Evolutionary conservation across 495 filamentous ascomycete genomes (phyloP).

Genomic region (Neurospora sp.): DNA sequence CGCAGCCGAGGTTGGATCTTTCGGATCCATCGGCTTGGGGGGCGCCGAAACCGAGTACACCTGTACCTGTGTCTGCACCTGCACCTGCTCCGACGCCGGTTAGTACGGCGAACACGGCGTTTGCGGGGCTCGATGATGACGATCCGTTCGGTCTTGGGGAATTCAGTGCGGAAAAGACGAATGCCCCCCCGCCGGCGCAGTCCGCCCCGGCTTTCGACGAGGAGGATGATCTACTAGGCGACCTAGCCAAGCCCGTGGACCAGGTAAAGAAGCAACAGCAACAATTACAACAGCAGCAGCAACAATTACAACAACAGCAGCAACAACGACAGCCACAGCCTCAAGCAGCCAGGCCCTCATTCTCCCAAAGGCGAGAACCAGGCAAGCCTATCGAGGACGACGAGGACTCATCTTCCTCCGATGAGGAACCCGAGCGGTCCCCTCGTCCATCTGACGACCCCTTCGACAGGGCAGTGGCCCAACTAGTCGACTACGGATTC

Average conservation of each 20-base stretch:
- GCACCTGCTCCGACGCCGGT: slow-evolving; percentile 3
- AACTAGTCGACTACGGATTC: slow-evolving; percentile 94
- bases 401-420: slow-evolving; percentile 31
- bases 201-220: slow-evolving; percentile 49
- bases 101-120: slow-evolving; percentile 12
- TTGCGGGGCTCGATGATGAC: slow-evolving; percentile 38
- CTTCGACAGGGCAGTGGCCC: slow-evolving; percentile 73
- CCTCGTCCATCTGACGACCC: slow-evolving; percentile 38
- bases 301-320: slow-evolving; percentile 10
- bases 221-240: slow-evolving; percentile 83
- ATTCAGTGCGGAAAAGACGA: slow-evolving; percentile 36
- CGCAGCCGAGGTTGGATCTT: slow-evolving; percentile 20
- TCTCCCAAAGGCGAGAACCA: slow-evolving; percentile 26
- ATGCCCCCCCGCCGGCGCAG: slow-evolving; percentile 16
- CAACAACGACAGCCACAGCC: neutral
- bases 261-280: slow-evolving; percentile 45
- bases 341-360: slow-evolving; percentile 3
- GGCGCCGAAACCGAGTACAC: slow-evolving; percentile 6
- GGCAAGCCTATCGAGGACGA: slow-evolving; percentile 37
- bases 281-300: slow-evolving; percentile 18
- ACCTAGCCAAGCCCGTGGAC: slow-evolving; percentile 78
- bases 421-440: slow-evolving; percentile 26
- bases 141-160: slow-evolving; percentile 84
- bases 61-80: neutral
- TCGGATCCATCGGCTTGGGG: slow-evolving; percentile 30